phyloP scores from a whole-genome alignment of 1,139 yeast species.

The Yamadazyma dendronema region DNA sequence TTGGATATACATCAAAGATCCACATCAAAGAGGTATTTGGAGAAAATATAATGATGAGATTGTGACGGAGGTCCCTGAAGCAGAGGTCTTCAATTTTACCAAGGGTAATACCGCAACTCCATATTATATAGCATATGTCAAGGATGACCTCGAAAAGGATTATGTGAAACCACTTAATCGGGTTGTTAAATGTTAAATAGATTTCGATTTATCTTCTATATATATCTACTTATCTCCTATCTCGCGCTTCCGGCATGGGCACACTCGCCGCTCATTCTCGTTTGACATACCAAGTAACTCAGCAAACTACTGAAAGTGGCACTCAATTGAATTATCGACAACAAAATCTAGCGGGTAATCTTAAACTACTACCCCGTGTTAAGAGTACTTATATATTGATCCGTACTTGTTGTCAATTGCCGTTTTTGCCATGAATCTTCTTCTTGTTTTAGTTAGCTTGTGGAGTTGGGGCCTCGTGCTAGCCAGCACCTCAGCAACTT shows the following conservation, averaged over 20 bases:
- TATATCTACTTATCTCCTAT: neutral
- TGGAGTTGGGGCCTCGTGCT: neutral
- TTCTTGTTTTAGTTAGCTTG: too few relatives aligned
- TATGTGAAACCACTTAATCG: conserved; percentile 69
- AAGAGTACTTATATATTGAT: too few relatives aligned
- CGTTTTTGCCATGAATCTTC: too few relatives aligned
- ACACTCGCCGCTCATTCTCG: neutral
- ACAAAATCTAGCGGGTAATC: too few relatives aligned
- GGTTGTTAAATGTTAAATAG: conserved; percentile 16
- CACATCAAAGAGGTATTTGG: conserved; percentile 58
- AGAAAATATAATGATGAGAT: conserved; percentile 91
- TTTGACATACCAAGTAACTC: neutral
- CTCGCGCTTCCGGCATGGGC: neutral
- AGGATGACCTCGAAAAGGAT: conserved; percentile 57
- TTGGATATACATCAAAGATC: conserved; percentile 90
- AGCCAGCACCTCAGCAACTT: conserved; percentile 1
- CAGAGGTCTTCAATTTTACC: conserved; percentile 73
- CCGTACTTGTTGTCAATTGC: too few relatives aligned
- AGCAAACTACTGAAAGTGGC: neutral
- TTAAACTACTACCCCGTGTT: too few relatives aligned
- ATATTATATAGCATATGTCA: conserved; percentile 81
- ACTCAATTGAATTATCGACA: too few relatives aligned
- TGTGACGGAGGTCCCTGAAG: conserved; percentile 72
- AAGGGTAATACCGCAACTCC: conserved; percentile 89
- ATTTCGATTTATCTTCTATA: neutral